phyloP scores from a whole-genome alignment of 257 asterid species.

The Salvia splendens region DNA sequence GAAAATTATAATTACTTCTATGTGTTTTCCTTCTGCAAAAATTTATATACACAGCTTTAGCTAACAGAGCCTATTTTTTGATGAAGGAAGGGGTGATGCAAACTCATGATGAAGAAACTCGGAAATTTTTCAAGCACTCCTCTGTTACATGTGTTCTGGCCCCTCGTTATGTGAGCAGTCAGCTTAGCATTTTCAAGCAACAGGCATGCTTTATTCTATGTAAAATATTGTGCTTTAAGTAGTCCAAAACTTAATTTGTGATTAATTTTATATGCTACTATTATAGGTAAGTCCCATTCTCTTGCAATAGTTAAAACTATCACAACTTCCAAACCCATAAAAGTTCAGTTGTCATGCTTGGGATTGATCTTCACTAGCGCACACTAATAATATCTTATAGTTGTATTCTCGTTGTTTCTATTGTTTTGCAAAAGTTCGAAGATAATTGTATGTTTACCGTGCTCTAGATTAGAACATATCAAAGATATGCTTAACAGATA shows the following conservation, averaged over 20 bases:
- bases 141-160: constrained; percentile 86
- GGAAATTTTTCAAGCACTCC: constrained; percentile 88
- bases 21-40: no score
- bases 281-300: neutral
- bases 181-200: constrained; percentile 98
- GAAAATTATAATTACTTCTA: no score
- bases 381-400: neutral
- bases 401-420: no score
- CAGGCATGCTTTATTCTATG: constrained; percentile 68
- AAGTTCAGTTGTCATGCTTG: neutral
- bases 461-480: neutral
- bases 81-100: constrained; percentile 91
- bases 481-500: neutral
- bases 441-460: no score
- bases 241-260: neutral
- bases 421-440: neutral
- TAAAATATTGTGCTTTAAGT: constrained; percentile 23
- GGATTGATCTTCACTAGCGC: neutral
- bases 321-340: no score
- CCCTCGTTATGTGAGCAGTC: constrained; percentile 95
- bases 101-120: constrained; percentile 96
- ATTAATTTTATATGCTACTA: neutral
- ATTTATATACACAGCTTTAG: neutral
- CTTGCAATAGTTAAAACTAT: no score
- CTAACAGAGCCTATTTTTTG: neutral